These are phyloP conservation scores for Coemansia sp. DNA, from an alignment of 192 early-diverging fungal species.

Conservation along the genomic window DNA sequence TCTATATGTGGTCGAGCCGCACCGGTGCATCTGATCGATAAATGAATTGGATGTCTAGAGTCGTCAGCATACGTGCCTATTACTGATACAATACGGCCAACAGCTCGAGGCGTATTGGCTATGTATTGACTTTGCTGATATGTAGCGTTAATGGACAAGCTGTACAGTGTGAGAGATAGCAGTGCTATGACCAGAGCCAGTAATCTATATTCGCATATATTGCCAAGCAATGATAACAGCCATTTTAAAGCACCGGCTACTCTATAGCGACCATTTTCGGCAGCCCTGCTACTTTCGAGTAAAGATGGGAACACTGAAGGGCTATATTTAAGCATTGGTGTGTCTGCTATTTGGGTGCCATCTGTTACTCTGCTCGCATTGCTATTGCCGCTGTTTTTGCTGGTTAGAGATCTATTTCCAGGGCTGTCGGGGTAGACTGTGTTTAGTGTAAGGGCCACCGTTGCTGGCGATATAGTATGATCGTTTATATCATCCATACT, in stretches of 20 bases:
- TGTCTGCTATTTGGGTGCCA: background rate
- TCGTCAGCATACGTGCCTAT: background rate
- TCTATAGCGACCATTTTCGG: too few species aligned
- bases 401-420: slow-evolving; percentile 1
- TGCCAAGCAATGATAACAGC: too few species aligned
- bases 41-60: background rate
- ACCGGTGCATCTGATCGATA: slow-evolving; percentile 28
- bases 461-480: background rate
- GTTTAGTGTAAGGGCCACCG: background rate
- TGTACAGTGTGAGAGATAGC: background rate
- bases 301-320: too few species aligned
- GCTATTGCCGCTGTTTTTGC: background rate
- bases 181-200: background rate
- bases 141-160: background rate
- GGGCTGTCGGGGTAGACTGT: background rate
- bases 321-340: background rate
- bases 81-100: background rate
- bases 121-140: background rate
- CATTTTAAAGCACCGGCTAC: too few species aligned
- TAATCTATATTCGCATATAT: background rate
- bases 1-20: background rate
- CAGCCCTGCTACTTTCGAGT: too few species aligned
- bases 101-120: background rate
- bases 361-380: background rate
- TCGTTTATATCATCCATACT: too few species aligned